phyloP scores from a whole-genome alignment of 225 moss, liverwort and hornwort genomes.

The Antitrichia curtipendula region DNA sequence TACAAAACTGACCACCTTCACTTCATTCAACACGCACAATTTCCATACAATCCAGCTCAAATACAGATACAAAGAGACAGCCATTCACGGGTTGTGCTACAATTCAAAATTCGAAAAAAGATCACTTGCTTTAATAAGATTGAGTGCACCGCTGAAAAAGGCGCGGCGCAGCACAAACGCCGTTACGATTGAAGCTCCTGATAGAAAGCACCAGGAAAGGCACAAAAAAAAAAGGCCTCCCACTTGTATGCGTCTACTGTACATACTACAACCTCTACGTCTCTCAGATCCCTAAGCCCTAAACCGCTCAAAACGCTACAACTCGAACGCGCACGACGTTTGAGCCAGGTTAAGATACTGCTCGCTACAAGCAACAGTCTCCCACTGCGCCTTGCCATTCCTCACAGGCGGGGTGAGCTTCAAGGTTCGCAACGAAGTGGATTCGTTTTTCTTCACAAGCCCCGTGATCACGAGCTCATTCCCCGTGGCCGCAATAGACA shows the following conservation, averaged over 20 bases:
- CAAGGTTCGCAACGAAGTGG: background rate
- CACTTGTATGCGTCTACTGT: background rate
- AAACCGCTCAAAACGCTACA: background rate
- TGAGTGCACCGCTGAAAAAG: background rate
- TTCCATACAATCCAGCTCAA: background rate
- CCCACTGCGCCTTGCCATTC: conserved; percentile 13
- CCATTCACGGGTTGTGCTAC: background rate
- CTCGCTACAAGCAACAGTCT: background rate
- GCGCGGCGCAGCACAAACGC: background rate
- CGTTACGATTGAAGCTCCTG: background rate
- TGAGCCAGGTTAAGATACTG: conserved; percentile 13
- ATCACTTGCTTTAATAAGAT: background rate
- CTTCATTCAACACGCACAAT: background rate
- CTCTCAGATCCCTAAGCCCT: background rate
- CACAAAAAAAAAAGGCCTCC: background rate
- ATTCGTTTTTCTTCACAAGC: background rate
- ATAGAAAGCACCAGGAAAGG: background rate
- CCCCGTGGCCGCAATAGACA: background rate
- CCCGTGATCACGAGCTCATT: conserved; percentile 13
- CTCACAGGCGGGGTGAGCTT: background rate
- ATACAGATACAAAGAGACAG: background rate
- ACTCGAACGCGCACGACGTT: conserved; percentile 20
- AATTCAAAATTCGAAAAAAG: background rate
- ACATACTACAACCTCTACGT: background rate
- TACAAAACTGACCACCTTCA: background rate